Conservation (phyloP, 2,329 filamentous ascomycete species). For the Aspergillus pseudoglaucus region DNA sequence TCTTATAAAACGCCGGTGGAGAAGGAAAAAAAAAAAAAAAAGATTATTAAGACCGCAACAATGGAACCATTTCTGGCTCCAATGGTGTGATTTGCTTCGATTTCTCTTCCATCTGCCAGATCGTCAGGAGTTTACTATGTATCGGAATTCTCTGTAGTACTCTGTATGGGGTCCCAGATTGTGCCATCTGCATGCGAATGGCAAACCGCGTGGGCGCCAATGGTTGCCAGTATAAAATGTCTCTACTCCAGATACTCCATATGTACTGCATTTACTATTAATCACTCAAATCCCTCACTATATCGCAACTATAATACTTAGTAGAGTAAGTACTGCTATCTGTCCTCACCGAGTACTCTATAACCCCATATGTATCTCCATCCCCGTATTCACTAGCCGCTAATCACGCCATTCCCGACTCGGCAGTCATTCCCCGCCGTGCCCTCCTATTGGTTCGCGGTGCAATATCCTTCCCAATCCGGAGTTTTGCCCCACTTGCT, state of each 20-base stretch:
- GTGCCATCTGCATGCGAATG: no score
- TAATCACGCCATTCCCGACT: not conserved
- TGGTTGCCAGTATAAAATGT: no score
- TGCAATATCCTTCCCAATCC: not conserved
- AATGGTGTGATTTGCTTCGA: slow-evolving; percentile 20
- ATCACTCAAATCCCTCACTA: no score
- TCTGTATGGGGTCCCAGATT: no score
- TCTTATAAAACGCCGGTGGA: slow-evolving; percentile 1
- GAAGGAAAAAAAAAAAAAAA: slow-evolving; percentile 4
- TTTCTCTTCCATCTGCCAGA: not conserved
- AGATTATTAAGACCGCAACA: slow-evolving; percentile 1
- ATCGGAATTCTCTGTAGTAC: no score
- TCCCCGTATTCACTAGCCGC: not conserved
- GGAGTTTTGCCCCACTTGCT: not conserved
- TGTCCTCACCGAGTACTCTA: no score
- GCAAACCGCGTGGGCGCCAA: no score
- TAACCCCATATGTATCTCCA: not conserved
- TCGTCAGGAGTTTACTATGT: not conserved
- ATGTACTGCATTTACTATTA: no score
- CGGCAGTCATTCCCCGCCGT: not conserved
- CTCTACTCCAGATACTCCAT: no score
- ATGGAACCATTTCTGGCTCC: slow-evolving; percentile 4
- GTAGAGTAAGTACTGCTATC: no score
- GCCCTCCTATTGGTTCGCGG: not conserved
- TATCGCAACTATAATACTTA: no score